A percentile compares a stretch with the other conserved stretches of the same genome.
Evolutionary conservation across 331 rosid species (phyloP).

Genomic region (Prunus yedoensis): DNA sequence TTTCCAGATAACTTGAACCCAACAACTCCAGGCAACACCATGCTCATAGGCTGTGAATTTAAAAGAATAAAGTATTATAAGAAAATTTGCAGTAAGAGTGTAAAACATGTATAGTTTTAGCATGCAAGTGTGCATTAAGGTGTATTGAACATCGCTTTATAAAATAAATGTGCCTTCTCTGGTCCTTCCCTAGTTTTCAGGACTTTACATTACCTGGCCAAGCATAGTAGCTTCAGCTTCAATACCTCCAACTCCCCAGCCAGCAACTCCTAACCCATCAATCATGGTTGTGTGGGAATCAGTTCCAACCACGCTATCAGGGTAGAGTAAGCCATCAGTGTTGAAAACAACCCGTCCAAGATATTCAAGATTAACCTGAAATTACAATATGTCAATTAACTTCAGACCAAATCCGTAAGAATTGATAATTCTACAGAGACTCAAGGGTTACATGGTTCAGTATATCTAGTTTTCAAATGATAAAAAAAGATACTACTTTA

Average conservation of each 20-base stretch:
- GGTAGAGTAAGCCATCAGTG: slow-evolving; percentile 73
- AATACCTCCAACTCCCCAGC: slow-evolving; percentile 96
- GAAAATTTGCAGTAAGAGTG: neutral
- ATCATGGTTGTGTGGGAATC: slow-evolving; percentile 95
- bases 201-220: slow-evolving; percentile 64
- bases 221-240: slow-evolving; percentile 96
- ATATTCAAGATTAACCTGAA: slow-evolving; percentile 91
- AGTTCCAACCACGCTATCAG: slow-evolving; percentile 94
- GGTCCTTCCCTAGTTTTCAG: slow-evolving; percentile 3
- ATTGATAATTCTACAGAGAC: neutral
- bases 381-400: slow-evolving; percentile 27
- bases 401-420: slow-evolving; percentile 6
- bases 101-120: neutral
- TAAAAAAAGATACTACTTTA: slow-evolving; percentile 25
- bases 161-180: neutral
- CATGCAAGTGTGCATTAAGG: slow-evolving; percentile 7
- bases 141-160: neutral
- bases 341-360: slow-evolving; percentile 93
- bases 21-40: slow-evolving; percentile 97
- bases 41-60: slow-evolving; percentile 78
- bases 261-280: slow-evolving; percentile 91
- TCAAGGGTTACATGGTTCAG: neutral
- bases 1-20: slow-evolving; percentile 88
- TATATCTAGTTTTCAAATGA: neutral
- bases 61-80: slow-evolving; percentile 30